A percentile compares a stretch with the other conserved stretches of the same genome.
Conservation (phyloP, 305 asterid species). For the Solanum aculeatissimum region DNA sequence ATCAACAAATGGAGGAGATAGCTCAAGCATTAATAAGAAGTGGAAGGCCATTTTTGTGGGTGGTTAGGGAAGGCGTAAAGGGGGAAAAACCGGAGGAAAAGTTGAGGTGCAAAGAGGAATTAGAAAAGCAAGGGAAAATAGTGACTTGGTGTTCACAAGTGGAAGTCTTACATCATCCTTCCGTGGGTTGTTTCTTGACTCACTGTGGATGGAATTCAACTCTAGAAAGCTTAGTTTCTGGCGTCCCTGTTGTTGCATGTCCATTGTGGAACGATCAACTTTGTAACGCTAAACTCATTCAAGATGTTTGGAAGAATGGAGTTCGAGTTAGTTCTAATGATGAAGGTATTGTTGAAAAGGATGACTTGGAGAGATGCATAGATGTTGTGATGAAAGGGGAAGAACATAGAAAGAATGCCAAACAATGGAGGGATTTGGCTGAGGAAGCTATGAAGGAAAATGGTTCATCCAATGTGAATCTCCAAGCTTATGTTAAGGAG, state of each 20-base stretch:
- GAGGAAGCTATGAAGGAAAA: conserved; percentile 19
- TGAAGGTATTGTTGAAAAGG: conserved; percentile 10
- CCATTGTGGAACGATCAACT: conserved; percentile 3
- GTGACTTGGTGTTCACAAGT: conserved; percentile 11
- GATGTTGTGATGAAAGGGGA: conserved; percentile 28
- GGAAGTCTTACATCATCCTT: conserved; percentile 1
- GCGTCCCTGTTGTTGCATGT: conserved; percentile 5
- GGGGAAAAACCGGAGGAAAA: background rate
- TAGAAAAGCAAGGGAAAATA: conserved; percentile 1
- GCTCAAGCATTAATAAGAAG: background rate
- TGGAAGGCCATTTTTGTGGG: conserved; percentile 13
- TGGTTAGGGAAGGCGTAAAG: background rate
- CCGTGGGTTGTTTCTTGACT: conserved; percentile 3
- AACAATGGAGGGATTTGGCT: conserved; percentile 33
- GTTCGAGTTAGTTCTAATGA: background rate
- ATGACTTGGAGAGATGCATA: conserved; percentile 25
- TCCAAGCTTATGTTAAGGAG: conserved; percentile 14
- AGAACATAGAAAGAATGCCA: conserved; percentile 15
- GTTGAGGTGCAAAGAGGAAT: background rate
- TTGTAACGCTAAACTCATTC: conserved; percentile 3
- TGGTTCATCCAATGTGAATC: conserved; percentile 27
- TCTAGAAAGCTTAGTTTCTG: background rate
- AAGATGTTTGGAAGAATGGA: conserved; percentile 5
- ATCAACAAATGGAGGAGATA: background rate
- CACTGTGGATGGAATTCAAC: conserved; percentile 10